Base-by-base conservation (phyloP, 2,329 filamentous ascomycete genomes). In the Aspergillus sojae region DNA sequence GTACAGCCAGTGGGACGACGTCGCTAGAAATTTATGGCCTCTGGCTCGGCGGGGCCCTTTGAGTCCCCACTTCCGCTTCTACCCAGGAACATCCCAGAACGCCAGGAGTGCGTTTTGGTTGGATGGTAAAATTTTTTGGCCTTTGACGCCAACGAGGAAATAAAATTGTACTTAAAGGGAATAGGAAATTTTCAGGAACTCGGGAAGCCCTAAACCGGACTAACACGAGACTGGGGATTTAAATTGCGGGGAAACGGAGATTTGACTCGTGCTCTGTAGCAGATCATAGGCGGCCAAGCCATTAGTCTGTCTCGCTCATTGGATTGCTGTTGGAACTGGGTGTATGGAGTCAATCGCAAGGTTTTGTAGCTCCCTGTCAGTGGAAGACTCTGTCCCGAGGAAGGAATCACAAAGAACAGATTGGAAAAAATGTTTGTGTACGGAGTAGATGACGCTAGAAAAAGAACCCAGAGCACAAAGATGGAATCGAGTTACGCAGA, bases 11-110 rank as follows among this genome's bases (percentile, higher is more conserved):
- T 57, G 56, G 58, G 62, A 66, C 53, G 62, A 61, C 43, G 43
- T 52, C 53, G 65, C 34, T 64, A 64, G 60, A 66, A 62, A 62
- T 66, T 66, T 66, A 66, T 64, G 60, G 55, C 57, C 62, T 54
- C 36, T 55, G 52, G 52, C 32, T 45, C 23, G 54, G 60, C 60
- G 65, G 65, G 62, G 62, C 50, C 60, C 30, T 7, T 60, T 41
- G 46, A 57, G 52, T 56, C 65, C 60, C 63, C 65, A 61, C 60
- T 53, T 62, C 39, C 30, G 14, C 34, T 39, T 34, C 26, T 60
- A 30, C 21, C 30, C 55, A 58, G 56, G 48, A 43, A 43, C 55
- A 43, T 50, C 39, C 16, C 43, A 43, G 34, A 30, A 12, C 21
- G 30, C 46, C 11, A 21, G 32, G 30, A 12, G 34, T 14, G 5